Evolutionary conservation across 805 yeast genomes (phyloP).

Genomic region (Pichia rugopelliculosa): DNA sequence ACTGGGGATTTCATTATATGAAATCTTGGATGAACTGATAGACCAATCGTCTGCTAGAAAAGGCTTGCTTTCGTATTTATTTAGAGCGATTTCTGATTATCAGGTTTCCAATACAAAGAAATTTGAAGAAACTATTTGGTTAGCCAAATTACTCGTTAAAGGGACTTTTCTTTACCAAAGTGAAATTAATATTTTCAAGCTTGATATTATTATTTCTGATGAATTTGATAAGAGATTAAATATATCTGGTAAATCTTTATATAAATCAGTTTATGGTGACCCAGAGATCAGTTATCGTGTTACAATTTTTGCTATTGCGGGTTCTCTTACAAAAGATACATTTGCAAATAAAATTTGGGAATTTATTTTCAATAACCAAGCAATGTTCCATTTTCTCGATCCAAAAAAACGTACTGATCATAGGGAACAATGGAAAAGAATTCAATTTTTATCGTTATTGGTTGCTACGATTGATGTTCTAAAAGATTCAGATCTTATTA

Average conservation of each 20-base stretch:
- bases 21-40: constrained; percentile 39
- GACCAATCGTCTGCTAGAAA: constrained; percentile 54
- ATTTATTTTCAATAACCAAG: constrained; percentile 32
- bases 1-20: constrained; percentile 24
- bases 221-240: constrained; percentile 41
- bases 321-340: constrained; percentile 24
- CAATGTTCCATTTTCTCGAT: constrained; percentile 35
- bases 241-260: constrained; percentile 31
- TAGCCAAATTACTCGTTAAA: constrained; percentile 40
- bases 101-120: constrained; percentile 27
- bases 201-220: constrained; percentile 51
- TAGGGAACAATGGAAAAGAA: constrained; percentile 58
- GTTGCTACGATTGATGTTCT: constrained; percentile 36
- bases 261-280: constrained; percentile 45
- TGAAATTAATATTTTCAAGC: constrained; percentile 45
- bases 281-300: constrained; percentile 51
- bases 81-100: constrained; percentile 38
- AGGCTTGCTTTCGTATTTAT: constrained; percentile 55
- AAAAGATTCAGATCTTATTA: constrained; percentile 18
- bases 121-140: constrained; percentile 43
- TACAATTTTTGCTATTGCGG: constrained; percentile 40
- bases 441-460: constrained; percentile 48
- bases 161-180: constrained; percentile 46
- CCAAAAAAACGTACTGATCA: constrained; percentile 59
- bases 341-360: constrained; percentile 30